Evolutionary conservation across 2,329 filamentous ascomycete genomes (phyloP).

Genomic region (Hymenoscyphus fructigenus): DNA sequence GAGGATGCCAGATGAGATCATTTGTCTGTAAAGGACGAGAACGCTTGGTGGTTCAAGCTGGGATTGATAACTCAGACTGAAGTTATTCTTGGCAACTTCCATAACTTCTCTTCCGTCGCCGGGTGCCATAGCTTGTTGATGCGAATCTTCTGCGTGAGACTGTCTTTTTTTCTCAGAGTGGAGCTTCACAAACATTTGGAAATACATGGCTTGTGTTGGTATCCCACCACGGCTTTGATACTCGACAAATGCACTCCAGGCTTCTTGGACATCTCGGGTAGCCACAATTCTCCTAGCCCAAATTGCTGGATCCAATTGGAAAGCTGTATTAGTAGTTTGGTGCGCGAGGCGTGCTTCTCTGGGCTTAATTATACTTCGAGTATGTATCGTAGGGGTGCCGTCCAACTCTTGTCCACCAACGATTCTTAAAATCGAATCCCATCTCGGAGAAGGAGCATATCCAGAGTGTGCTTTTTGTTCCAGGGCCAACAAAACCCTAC

Average conservation of each 20-base stretch:
- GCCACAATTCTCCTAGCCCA: constrained; percentile 60
- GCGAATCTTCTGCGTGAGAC: constrained; percentile 19
- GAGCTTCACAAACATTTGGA: constrained; percentile 61
- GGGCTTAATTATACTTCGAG: constrained; percentile 39
- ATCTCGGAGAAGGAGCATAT: constrained; percentile 44
- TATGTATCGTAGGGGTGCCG: constrained; percentile 58
- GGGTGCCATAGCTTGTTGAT: constrained; percentile 43
- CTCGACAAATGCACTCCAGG: constrained; percentile 49
- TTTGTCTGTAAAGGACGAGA: constrained; percentile 57
- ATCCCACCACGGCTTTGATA: constrained; percentile 38
- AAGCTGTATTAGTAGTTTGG: constrained; percentile 1
- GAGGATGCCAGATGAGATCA: constrained; percentile 50
- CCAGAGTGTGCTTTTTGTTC: constrained; percentile 57
- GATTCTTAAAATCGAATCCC: constrained; percentile 51
- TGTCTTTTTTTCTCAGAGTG: constrained; percentile 37
- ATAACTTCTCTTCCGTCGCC: constrained; percentile 60
- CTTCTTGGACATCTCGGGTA: constrained; percentile 60
- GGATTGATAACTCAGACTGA: constrained; percentile 64
- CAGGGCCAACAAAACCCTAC: constrained; percentile 53
- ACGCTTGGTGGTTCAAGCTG: constrained; percentile 60
- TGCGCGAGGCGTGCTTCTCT: background rate
- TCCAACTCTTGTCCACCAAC: constrained; percentile 53
- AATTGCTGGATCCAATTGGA: constrained; percentile 3
- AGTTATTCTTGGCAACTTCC: constrained; percentile 55
- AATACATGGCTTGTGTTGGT: constrained; percentile 50